phyloP scores from a whole-genome alignment of 2,329 filamentous ascomycete species.

The Beauveria rudraprayagi region DNA sequence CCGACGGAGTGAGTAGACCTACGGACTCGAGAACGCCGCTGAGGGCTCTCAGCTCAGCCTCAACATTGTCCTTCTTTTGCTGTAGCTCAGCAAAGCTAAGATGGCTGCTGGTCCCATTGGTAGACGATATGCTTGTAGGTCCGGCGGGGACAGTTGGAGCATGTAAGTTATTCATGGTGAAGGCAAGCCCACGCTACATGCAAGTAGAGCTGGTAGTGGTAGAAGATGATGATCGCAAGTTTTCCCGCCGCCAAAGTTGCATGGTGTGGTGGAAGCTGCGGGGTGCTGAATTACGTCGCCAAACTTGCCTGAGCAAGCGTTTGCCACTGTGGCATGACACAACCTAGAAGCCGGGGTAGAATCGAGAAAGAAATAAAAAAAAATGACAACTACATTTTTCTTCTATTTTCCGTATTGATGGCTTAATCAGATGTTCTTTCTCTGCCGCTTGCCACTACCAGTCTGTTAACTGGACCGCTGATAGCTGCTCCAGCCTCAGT shows the following conservation, averaged over 20 bases:
- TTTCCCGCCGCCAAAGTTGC: not conserved
- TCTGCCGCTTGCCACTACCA: not conserved
- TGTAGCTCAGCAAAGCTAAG: conserved; percentile 74
- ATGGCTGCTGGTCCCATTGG: conserved; percentile 55
- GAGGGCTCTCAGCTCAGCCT: conserved; percentile 78
- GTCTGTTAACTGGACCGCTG: not conserved
- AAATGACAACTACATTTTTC: not conserved
- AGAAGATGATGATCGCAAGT: not conserved
- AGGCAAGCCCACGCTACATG: not conserved
- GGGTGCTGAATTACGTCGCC: conserved; percentile 6
- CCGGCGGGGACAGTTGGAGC: conserved; percentile 62
- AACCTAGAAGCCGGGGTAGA: not conserved
- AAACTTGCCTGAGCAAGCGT: not conserved
- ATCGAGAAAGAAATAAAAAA: not conserved
- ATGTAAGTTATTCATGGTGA: conserved; percentile 46
- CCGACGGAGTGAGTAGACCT: conserved; percentile 23
- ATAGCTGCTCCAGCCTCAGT: not conserved
- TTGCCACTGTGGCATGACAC: not conserved
- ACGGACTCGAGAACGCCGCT: conserved; percentile 85
- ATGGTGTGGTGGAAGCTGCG: not conserved
- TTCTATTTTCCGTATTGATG: not conserved
- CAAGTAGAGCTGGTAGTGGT: not conserved
- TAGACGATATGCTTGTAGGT: conserved; percentile 53
- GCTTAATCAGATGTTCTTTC: not conserved
- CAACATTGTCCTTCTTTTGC: conserved; percentile 73